Evolutionary conservation across 2,329 filamentous ascomycete genomes (phyloP).

Genomic region (Tricladium varicosporioides): DNA sequence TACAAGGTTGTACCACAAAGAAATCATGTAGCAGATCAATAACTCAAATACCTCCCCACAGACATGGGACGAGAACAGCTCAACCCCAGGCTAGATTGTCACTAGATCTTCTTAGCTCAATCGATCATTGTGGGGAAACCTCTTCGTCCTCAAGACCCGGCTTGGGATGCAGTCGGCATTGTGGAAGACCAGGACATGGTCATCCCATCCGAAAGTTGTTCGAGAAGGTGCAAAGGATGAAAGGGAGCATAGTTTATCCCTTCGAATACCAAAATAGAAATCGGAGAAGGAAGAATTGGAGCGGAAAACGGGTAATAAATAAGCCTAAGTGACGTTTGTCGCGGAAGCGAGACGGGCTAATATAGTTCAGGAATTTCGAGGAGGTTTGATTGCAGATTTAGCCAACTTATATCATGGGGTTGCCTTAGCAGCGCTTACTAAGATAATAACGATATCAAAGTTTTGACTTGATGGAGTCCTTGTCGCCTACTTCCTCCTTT

Average conservation of each 20-base stretch:
- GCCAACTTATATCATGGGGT: background rate
- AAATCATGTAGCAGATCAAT: too few species aligned
- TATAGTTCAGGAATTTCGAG: too few species aligned
- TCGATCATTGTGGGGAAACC: background rate
- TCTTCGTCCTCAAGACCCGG: background rate
- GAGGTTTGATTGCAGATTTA: too few species aligned
- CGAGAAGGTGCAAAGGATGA: slow-evolving; percentile 1
- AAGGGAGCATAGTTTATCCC: slow-evolving; percentile 2
- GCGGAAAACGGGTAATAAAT: background rate
- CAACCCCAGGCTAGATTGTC: background rate
- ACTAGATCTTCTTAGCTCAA: background rate
- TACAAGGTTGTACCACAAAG: too few species aligned
- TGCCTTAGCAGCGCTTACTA: background rate
- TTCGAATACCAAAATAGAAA: background rate
- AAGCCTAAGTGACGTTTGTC: too few species aligned
- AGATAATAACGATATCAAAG: background rate
- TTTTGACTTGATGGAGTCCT: slow-evolving; percentile 15
- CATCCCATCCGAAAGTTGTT: background rate
- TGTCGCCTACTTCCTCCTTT: slow-evolving; percentile 23
- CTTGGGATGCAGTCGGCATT: background rate
- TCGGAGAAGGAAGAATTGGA: background rate
- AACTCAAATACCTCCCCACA: too few species aligned
- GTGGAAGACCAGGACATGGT: background rate
- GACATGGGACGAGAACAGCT: background rate
- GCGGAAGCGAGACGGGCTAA: too few species aligned